phyloP scores from a whole-genome alignment of 768 basidiomycete genomes.

The Coprinopsis strossmayeri region DNA sequence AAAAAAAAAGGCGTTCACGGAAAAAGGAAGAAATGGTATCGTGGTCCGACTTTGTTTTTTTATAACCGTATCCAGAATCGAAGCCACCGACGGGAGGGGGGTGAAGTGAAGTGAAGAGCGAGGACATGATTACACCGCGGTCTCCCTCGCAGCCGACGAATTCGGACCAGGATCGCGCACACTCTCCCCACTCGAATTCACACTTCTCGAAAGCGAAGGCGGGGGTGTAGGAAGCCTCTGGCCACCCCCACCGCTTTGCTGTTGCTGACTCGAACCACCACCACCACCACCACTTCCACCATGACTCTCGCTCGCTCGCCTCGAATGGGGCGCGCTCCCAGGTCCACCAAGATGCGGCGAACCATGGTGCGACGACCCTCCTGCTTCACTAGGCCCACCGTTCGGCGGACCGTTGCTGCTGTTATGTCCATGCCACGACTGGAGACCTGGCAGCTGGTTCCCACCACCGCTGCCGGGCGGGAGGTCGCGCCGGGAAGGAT shows the following conservation, averaged over 20 bases:
- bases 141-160: neutral
- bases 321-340: neutral
- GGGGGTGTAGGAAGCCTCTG: neutral
- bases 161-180: neutral
- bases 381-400: neutral
- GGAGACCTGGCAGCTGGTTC: slow-evolving; percentile 39
- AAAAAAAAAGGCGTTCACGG: neutral
- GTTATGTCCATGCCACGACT: slow-evolving; percentile 33
- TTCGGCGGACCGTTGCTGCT: slow-evolving; percentile 17
- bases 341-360: neutral
- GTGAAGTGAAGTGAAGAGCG: neutral
- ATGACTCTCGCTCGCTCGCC: neutral
- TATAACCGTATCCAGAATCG: neutral
- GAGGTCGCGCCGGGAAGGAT: neutral
- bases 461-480: neutral
- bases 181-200: neutral
- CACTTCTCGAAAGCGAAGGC: neutral
- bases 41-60: neutral
- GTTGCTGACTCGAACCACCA: too few species aligned
- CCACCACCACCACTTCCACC: too few species aligned
- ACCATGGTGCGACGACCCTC: too few species aligned
- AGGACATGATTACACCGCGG: neutral
- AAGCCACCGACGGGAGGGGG: neutral
- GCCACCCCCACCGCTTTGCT: too few species aligned
- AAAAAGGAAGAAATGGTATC: too few species aligned